These are phyloP conservation scores for Mortierella sp. DNA, from an alignment of 371 early-diverging fungal species.

Conservation along the genomic window DNA sequence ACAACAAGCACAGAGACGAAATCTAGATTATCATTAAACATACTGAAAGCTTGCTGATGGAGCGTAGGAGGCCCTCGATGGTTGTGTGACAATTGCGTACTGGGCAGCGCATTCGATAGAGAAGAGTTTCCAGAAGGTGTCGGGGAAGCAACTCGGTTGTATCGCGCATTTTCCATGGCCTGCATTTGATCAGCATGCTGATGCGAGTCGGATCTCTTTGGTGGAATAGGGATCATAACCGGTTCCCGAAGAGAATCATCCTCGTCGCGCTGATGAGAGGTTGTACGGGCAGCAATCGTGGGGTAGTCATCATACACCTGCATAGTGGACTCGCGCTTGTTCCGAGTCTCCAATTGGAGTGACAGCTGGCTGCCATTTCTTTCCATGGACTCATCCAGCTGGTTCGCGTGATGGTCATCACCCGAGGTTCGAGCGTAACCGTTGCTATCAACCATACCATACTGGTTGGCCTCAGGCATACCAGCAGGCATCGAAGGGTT, in stretches of 20 bases:
- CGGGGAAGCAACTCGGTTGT: slow-evolving; percentile 25
- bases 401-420: background rate
- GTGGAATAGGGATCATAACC: slow-evolving; percentile 14
- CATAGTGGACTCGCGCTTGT: slow-evolving; percentile 27
- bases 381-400: background rate
- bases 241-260: slow-evolving; percentile 21
- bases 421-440: background rate
- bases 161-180: slow-evolving; percentile 9
- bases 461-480: background rate
- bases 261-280: slow-evolving; percentile 39
- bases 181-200: slow-evolving; percentile 10
- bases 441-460: background rate
- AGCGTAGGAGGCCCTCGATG: slow-evolving; percentile 10
- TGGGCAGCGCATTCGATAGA: slow-evolving; percentile 15
- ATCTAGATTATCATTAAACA: slow-evolving; percentile 37
- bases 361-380: slow-evolving; percentile 13
- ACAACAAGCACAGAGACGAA: slow-evolving; percentile 55
- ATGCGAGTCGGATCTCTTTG: slow-evolving; percentile 34
- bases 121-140: slow-evolving; percentile 50
- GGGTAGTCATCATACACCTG: slow-evolving; percentile 29
- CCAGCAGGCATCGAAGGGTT: background rate
- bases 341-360: slow-evolving; percentile 27
- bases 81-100: slow-evolving; percentile 6
- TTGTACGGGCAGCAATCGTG: slow-evolving; percentile 34
- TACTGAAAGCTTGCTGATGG: slow-evolving; percentile 40